A percentile compares a stretch with the other conserved stretches of the same genome.
phyloP scores from a whole-genome alignment of 768 basidiomycete genomes.

The Cystofilobasidium capitatum region DNA sequence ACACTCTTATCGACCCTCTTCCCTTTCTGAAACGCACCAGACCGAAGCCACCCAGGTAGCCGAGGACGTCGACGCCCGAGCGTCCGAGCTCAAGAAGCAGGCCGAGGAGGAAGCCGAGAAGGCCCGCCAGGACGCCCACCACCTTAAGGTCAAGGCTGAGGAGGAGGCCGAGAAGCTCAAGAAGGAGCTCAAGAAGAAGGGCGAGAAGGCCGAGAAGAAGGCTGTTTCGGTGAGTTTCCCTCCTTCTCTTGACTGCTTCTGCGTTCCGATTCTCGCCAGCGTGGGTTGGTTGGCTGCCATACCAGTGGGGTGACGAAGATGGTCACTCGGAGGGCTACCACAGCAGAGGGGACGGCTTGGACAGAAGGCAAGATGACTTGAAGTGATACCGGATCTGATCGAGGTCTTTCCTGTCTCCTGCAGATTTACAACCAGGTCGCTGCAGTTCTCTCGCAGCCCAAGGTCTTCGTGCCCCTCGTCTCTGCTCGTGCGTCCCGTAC shows the following conservation, averaged over 20 bases:
- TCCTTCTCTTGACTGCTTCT: not conserved
- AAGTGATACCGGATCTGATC: too few relatives aligned
- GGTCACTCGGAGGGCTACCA: too few relatives aligned
- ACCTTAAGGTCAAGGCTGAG: slow-evolving; percentile 4
- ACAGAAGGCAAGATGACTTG: not conserved
- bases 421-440: slow-evolving; percentile 16
- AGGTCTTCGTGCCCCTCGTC: slow-evolving; percentile 17
- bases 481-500: slow-evolving; percentile 3
- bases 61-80: slow-evolving; percentile 1
- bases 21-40: not conserved
- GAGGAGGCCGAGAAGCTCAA: slow-evolving; percentile 15
- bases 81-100: slow-evolving; percentile 10
- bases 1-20: not conserved
- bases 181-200: slow-evolving; percentile 2
- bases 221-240: slow-evolving; percentile 8
- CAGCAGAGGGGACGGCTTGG: not conserved
- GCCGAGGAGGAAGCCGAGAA: slow-evolving; percentile 5
- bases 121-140: not conserved
- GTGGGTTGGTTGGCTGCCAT: too few relatives aligned
- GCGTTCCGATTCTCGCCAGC: not conserved
- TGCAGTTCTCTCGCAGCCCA: slow-evolving; percentile 12
- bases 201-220: slow-evolving; percentile 11
- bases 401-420: not conserved
- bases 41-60: slow-evolving; percentile 9
- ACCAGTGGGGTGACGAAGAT: too few relatives aligned